A percentile compares a stretch with the other conserved stretches of the same genome.
These are phyloP conservation scores for Aspergillus phoenicis DNA, from an alignment of 2,329 filamentous ascomycete genomes.

Conservation along the genomic window DNA sequence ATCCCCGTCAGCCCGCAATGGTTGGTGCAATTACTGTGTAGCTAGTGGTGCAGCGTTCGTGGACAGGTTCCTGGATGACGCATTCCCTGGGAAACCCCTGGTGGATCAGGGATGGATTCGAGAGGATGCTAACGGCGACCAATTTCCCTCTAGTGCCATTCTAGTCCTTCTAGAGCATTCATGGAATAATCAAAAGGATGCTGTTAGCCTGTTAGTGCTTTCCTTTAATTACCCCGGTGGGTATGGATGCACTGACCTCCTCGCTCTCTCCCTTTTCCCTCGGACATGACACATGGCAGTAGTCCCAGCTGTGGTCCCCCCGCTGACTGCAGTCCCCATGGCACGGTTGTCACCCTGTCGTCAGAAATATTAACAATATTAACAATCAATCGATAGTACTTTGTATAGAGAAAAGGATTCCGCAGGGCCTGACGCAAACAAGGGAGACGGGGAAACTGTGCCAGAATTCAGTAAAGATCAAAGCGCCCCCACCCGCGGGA, in stretches of 20 bases:
- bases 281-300: neutral
- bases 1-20: neutral
- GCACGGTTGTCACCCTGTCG: neutral
- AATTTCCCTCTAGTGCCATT: conserved; percentile 5
- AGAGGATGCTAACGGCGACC: neutral
- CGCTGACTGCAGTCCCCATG: neutral
- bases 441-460: neutral
- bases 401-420: neutral
- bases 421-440: neutral
- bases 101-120: neutral
- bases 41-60: neutral
- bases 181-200: conserved; percentile 1
- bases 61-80: neutral
- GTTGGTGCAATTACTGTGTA: neutral
- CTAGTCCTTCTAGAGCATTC: conserved; percentile 5
- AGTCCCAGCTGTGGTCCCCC: neutral
- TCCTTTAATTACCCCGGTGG: neutral
- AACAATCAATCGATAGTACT: neutral
- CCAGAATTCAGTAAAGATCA: neutral
- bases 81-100: neutral
- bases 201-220: neutral
- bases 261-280: neutral
- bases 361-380: neutral
- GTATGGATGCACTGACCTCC: neutral
- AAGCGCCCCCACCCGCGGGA: conserved; percentile 11